Base-by-base conservation (phyloP, 2,329 filamentous ascomycete species). In the Paecilomyces variotii region DNA sequence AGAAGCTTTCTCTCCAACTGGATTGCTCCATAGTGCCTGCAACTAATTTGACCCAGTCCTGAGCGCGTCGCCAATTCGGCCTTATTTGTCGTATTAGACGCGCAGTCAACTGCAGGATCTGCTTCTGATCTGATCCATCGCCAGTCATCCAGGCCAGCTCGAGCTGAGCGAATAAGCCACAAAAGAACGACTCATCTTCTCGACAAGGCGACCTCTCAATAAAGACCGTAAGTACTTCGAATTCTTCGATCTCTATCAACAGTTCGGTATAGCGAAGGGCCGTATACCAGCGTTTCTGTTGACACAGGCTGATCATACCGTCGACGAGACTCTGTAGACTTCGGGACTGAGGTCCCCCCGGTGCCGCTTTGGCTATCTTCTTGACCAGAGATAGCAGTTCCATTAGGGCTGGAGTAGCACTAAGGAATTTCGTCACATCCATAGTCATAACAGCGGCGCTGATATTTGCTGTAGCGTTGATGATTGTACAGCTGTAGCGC, bases 391-490 rank as follows among this genome's bases (percentile, higher is more conserved):
- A 45, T 4, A 45, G 19, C 7, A 45, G 39, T 19, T 45, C n/a
- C 39, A 45, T 19, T 19, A 45, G 14, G 14, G 35, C 35, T n/a
- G 35, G 35, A 19, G 35, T 45, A 19, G 35, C 35, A 19, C 35
- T 45, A 7, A 45, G 14, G 4, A 45, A n/a, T 7, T 45, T 45
- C 14, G 35, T 45, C 35, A 19, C 6, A 45, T 45, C 35, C 12
- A 19, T 45, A 45, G 35, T 24, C 14, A 45, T 4, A 45, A 45
- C 35, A n/a, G 35, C 35, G 14, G 14, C 4, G 4, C 28, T 45
- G 27, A 59, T 45, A n/a, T 57, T 55, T n/a, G 58, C 50, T 6
- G 51, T 32, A 19, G 14, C 58, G n/a, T 59, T 9, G n/a, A 54
- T 50, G 24, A 51, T 27, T 5, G 19, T 54, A 19, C 54, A 39